phyloP scores from a whole-genome alignment of 2,329 filamentous ascomycete species.

The Cyphellophora europaea region DNA sequence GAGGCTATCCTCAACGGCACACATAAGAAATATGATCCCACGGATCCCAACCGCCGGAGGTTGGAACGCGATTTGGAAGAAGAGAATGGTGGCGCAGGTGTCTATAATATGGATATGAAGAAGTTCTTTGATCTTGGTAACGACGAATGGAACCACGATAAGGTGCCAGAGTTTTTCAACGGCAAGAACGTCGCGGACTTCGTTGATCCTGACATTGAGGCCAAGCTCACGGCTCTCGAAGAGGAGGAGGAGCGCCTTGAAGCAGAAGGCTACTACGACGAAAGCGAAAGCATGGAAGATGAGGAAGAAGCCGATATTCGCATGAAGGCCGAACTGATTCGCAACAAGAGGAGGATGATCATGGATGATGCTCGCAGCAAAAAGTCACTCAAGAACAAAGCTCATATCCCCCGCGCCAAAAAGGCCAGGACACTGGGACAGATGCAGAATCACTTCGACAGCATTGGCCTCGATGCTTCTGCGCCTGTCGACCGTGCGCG shows the following conservation, averaged over 20 bases:
- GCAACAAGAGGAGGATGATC: conserved; percentile 87
- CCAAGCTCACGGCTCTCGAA: conserved; percentile 82
- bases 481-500: conserved; percentile 65
- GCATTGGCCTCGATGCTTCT: conserved; percentile 74
- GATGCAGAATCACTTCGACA: conserved; percentile 77
- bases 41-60: conserved; percentile 69
- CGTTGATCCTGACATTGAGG: conserved; percentile 91
- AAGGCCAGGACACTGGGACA: conserved; percentile 75
- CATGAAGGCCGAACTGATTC: conserved; percentile 88
- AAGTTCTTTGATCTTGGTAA: conserved; percentile 81
- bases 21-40: conserved; percentile 81
- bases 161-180: conserved; percentile 85
- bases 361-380: conserved; percentile 91
- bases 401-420: conserved; percentile 76
- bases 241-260: conserved; percentile 92
- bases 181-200: conserved; percentile 98
- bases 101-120: conserved; percentile 88
- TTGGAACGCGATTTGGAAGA: conserved; percentile 82
- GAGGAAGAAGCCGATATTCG: conserved; percentile 79
- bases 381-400: conserved; percentile 95
- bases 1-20: conserved; percentile 60
- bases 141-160: conserved; percentile 91
- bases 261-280: conserved; percentile 87
- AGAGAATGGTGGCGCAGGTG: conserved; percentile 88
- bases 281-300: conserved; percentile 72